A percentile compares a stretch with the other conserved stretches of the same genome.
These are phyloP conservation scores for Poronia punctata DNA, from an alignment of 495 filamentous ascomycete genomes.

Conservation along the genomic window DNA sequence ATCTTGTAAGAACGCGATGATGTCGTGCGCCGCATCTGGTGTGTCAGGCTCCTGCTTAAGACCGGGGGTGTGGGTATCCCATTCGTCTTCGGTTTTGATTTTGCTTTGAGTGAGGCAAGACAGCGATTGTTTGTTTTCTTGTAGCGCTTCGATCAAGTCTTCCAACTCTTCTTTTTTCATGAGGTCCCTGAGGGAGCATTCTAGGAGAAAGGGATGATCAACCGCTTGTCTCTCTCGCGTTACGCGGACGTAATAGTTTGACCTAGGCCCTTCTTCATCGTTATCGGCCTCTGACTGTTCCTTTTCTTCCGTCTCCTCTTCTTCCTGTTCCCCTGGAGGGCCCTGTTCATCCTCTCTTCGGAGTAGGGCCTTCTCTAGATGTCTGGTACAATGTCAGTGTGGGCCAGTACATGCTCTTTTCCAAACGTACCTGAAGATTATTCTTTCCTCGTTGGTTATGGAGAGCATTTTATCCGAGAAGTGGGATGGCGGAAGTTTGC, in stretches of 20 bases:
- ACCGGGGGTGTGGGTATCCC: too few species aligned
- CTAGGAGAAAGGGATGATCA: slow-evolving; percentile 16
- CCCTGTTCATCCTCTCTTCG: not conserved
- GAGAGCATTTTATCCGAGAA: not conserved
- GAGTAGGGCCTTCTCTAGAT: not conserved
- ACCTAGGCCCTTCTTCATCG: slow-evolving; percentile 2
- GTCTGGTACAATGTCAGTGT: not conserved
- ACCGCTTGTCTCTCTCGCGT: slow-evolving; percentile 13
- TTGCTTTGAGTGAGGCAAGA: too few species aligned
- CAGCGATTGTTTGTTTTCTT: not conserved
- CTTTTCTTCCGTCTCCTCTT: not conserved
- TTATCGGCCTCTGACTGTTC: too few species aligned
- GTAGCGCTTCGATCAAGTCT: not conserved
- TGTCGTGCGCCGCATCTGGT: not conserved
- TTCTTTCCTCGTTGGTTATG: not conserved
- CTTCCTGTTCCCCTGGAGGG: not conserved
- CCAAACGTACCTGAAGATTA: not conserved
- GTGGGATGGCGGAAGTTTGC: not conserved
- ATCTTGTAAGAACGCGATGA: not conserved
- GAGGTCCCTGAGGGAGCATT: not conserved
- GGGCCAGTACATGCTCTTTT: not conserved
- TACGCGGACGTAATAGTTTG: not conserved
- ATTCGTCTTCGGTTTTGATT: not conserved
- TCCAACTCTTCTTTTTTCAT: not conserved
- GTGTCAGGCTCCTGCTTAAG: too few species aligned